A percentile compares a stretch with the other conserved stretches of the same genome.
These are phyloP conservation scores for Vickermania spadyakhi DNA, from an alignment of 208 protist genomes.

Conservation along the genomic window DNA sequence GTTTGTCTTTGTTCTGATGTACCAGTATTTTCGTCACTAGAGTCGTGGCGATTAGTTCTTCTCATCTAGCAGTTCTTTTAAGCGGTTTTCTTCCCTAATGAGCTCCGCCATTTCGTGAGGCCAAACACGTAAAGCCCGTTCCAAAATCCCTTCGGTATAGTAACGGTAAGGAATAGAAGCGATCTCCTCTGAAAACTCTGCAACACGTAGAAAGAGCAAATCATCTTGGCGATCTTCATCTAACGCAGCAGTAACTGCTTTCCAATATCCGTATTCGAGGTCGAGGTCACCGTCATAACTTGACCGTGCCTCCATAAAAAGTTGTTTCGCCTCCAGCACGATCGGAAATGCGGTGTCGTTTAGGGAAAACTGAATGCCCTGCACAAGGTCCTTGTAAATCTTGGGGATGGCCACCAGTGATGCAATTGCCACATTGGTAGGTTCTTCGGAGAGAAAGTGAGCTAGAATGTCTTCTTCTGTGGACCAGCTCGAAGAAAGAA, in stretches of 20 bases:
- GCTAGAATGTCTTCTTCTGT: slow-evolving; percentile 51
- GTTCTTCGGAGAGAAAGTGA: slow-evolving; percentile 56
- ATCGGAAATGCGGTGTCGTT: slow-evolving; percentile 41
- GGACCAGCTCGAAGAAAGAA: slow-evolving; percentile 45
- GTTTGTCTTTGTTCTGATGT: no score
- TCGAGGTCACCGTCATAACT: no score
- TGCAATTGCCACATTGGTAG: slow-evolving; percentile 55
- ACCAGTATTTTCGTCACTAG: no score
- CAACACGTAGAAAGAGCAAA: slow-evolving; percentile 25
- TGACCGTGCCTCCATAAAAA: slow-evolving; percentile 9
- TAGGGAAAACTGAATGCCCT: slow-evolving; percentile 34
- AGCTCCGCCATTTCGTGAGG: neutral
- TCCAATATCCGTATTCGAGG: no score
- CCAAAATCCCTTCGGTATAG: slow-evolving; percentile 2
- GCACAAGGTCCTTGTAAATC: slow-evolving; percentile 52
- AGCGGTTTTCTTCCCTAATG: neutral
- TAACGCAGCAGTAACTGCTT: slow-evolving; percentile 23
- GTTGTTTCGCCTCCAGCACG: slow-evolving; percentile 25
- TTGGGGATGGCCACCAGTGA: slow-evolving; percentile 54
- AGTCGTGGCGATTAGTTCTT: no score
- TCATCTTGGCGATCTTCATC: slow-evolving; percentile 44
- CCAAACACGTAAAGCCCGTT: neutral
- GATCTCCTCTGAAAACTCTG: neutral
- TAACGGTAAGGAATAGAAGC: neutral
- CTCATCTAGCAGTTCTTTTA: no score